Conservation (phyloP, 2,329 filamentous ascomycete species). For the Clonostachys byssicola region DNA sequence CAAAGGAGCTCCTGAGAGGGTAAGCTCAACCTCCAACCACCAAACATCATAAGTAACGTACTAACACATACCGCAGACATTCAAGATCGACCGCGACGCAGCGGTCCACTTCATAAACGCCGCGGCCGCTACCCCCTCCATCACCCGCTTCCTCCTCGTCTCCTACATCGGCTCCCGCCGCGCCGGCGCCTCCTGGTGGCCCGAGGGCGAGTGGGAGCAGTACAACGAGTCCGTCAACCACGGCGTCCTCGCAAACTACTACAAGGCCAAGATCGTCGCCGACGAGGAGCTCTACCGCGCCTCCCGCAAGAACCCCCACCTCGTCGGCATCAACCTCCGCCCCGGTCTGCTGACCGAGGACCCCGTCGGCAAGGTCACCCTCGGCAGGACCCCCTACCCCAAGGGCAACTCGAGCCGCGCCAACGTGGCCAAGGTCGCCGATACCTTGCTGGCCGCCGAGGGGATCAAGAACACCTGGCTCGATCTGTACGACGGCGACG, state of each 20-base stretch:
- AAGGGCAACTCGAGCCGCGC: slow-evolving; percentile 44
- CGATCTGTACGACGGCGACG: slow-evolving; percentile 50
- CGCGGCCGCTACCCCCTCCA: slow-evolving; percentile 43
- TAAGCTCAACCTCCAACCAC: slow-evolving; percentile 11
- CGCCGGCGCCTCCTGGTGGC: slow-evolving; percentile 50
- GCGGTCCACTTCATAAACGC: slow-evolving; percentile 60
- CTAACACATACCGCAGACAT: slow-evolving; percentile 32
- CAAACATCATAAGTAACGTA: slow-evolving; percentile 1
- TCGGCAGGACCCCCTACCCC: slow-evolving; percentile 37
- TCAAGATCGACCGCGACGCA: slow-evolving; percentile 58
- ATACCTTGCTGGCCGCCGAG: slow-evolving; percentile 46
- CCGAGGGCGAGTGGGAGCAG: slow-evolving; percentile 41
- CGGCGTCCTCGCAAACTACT: slow-evolving; percentile 45
- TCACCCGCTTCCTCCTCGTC: slow-evolving; percentile 61
- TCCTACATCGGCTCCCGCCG: slow-evolving; percentile 56
- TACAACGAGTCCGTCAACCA: slow-evolving; percentile 32
- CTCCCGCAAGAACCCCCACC: slow-evolving; percentile 29
- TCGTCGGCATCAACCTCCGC: slow-evolving; percentile 49
- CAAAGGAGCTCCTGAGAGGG: slow-evolving; percentile 48
- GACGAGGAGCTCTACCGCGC: slow-evolving; percentile 52
- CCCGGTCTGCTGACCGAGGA: slow-evolving; percentile 46
- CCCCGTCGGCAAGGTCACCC: slow-evolving; percentile 38
- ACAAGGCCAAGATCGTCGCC: slow-evolving; percentile 55
- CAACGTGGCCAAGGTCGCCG: slow-evolving; percentile 55
- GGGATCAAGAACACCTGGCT: slow-evolving; percentile 45